Evolutionary conservation across 2,329 filamentous ascomycete genomes (phyloP).

Genomic region (Clarireedia hainanense): DNA sequence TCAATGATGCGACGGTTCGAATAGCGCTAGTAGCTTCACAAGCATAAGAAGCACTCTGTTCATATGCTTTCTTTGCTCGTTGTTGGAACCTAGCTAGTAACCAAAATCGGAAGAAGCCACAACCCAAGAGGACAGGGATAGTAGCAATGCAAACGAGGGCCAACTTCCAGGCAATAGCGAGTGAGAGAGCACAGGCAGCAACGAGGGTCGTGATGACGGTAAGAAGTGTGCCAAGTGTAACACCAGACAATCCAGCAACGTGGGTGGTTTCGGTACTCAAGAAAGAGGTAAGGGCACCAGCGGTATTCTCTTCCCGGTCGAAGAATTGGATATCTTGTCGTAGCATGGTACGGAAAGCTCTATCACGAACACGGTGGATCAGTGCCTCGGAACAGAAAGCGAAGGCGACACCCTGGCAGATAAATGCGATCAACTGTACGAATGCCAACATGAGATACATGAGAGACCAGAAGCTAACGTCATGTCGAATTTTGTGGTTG

Average conservation of each 20-base stretch:
- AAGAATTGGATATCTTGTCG: conserved; percentile 92
- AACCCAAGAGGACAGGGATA: conserved; percentile 68
- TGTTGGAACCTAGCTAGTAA: conserved; percentile 73
- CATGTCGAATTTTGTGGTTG: conserved; percentile 44
- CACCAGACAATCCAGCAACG: conserved; percentile 78
- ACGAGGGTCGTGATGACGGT: conserved; percentile 74
- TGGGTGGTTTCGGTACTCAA: conserved; percentile 85
- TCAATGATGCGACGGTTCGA: conserved; percentile 85
- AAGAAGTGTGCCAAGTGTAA: conserved; percentile 78
- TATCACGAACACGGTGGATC: conserved; percentile 73
- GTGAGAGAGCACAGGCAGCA: conserved; percentile 59
- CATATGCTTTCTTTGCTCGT: conserved; percentile 72
- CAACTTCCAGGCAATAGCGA: conserved; percentile 82
- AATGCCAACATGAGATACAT: conserved; percentile 85
- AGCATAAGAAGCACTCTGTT: conserved; percentile 75
- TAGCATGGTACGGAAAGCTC: conserved; percentile 78
- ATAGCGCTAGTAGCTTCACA: conserved; percentile 93
- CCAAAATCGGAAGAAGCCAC: conserved; percentile 83
- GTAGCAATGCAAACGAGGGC: conserved; percentile 74
- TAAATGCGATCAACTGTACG: conserved; percentile 62
- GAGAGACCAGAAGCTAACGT: conserved; percentile 77
- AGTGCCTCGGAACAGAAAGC: conserved; percentile 82
- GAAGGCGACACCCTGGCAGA: conserved; percentile 64
- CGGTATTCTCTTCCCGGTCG: conserved; percentile 80
- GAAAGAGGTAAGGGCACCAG: conserved; percentile 82